phyloP scores from a whole-genome alignment of 352 stramenopile species.

The Hyaloperonospora arabidopsidis region DNA sequence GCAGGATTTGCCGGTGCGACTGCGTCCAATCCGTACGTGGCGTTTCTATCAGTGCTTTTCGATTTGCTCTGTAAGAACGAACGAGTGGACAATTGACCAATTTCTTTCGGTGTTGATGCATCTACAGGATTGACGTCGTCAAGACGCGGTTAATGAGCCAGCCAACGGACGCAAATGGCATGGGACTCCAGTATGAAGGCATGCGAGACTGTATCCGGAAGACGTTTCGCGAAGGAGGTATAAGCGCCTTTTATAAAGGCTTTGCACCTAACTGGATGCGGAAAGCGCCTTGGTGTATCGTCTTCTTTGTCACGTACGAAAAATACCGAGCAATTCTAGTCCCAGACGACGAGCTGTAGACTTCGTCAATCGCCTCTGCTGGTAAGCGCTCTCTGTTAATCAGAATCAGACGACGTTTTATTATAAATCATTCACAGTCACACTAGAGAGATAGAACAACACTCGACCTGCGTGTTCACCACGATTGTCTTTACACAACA shows the following conservation, averaged over 20 bases:
- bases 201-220: conserved; percentile 65
- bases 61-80: background rate
- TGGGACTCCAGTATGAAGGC: conserved; percentile 53
- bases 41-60: background rate
- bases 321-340: conserved; percentile 50
- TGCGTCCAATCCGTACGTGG: conserved; percentile 64
- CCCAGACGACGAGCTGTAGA: conserved; percentile 21
- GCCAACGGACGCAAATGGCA: conserved; percentile 45
- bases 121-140: conserved; percentile 66
- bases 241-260: conserved; percentile 73
- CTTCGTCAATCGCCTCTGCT: background rate
- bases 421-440: no score
- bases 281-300: conserved; percentile 78
- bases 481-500: conserved; percentile 7
- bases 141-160: conserved; percentile 83
- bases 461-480: background rate
- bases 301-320: conserved; percentile 86
- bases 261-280: conserved; percentile 86
- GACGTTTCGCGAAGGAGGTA: conserved; percentile 61
- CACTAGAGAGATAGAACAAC: conserved; percentile 1
- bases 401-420: no score
- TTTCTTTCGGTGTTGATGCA: background rate
- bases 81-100: conserved; percentile 1
- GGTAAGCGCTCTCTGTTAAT: no score
- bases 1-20: conserved; percentile 68